Base-by-base conservation (phyloP, 306 rosid species). In the Fagus sylvatica region DNA sequence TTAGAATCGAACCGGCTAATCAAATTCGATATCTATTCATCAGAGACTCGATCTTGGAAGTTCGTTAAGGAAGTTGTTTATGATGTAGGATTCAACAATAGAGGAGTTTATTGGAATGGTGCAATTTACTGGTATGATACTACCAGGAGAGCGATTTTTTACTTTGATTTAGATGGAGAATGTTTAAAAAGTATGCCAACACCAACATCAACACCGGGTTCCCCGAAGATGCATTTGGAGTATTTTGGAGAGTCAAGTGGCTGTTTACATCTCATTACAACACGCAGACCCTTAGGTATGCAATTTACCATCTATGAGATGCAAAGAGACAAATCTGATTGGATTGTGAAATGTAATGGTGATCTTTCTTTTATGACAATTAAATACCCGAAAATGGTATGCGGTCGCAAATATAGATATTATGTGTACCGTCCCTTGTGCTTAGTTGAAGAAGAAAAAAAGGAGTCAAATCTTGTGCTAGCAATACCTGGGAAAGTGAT, bases 11-110 rank as follows among this genome's bases (percentile, higher is more conserved):
- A 11, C 34, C 43, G 49, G 5, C 67, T 34, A 55, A 56, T 55
- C 36, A 57, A 77, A 2, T 66, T 77, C 8, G 78, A 82, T 30
- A 55, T 67, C 4, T 82, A 72, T 43, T 72, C 75, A 16, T 76
- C 81, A 4, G 17, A 43, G 43, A 66, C 74, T 2, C 54, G 62
- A 34, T 53, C 78, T 8, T 81, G 85, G 81, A 72, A 69, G 57
- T 42, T 17, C 30, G 10, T 28, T 12, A 22, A 7, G 33, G 73
- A 51, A 16, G 37, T 3, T 15, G 5, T 65, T 11, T 17, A 28
- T 4, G 69, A 36, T 7, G 57, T 67, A 6, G 51, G 46, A 41
- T 76, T 77, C 16, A 17, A 28, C 11, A 6, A 16, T 42, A 10
- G 22, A 28, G 78, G 75, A 0, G 72, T 77, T 53, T 66, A 72